Percentiles rank a stretch among this genome's conserved stretches.
These are phyloP conservation scores for Crucibulum laeve DNA, from an alignment of 768 basidiomycete species.

Conservation along the genomic window DNA sequence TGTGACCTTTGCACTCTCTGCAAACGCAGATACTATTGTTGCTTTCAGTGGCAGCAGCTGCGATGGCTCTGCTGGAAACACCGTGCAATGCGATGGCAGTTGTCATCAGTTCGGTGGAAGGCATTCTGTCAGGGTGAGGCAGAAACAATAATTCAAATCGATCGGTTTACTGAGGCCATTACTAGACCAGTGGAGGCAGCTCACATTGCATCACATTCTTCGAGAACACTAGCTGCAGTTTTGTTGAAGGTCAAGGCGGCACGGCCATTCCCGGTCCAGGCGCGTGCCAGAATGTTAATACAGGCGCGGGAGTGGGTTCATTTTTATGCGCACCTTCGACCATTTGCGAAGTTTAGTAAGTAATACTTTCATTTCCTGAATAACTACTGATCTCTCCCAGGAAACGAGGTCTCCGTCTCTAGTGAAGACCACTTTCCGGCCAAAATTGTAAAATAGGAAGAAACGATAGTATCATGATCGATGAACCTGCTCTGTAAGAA, in stretches of 20 bases:
- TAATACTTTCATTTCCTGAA: no score
- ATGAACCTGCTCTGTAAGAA: no score
- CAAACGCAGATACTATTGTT: constrained; percentile 1
- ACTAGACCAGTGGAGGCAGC: constrained; percentile 1
- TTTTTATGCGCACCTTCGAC: constrained; percentile 1
- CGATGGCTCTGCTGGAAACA: background rate
- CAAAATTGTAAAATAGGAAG: no score
- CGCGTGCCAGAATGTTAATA: constrained; percentile 1
- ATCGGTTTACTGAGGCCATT: constrained; percentile 1
- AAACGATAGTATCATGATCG: no score
- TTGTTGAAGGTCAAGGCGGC: background rate
- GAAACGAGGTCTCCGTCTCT: no score
- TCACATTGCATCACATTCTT: constrained; percentile 1
- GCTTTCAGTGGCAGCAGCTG: background rate
- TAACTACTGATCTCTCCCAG: no score
- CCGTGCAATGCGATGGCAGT: constrained; percentile 1
- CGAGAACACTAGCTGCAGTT: background rate
- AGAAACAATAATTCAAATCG: background rate
- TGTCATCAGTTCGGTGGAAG: constrained; percentile 1
- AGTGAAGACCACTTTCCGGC: no score
- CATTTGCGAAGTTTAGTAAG: background rate
- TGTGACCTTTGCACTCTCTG: constrained; percentile 1
- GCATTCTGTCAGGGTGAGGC: background rate
- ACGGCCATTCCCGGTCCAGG: background rate
- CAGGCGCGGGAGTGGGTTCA: background rate